These are phyloP conservation scores for Meyerozyma sp. DNA, from an alignment of 1,139 yeast species.

Conservation along the genomic window DNA sequence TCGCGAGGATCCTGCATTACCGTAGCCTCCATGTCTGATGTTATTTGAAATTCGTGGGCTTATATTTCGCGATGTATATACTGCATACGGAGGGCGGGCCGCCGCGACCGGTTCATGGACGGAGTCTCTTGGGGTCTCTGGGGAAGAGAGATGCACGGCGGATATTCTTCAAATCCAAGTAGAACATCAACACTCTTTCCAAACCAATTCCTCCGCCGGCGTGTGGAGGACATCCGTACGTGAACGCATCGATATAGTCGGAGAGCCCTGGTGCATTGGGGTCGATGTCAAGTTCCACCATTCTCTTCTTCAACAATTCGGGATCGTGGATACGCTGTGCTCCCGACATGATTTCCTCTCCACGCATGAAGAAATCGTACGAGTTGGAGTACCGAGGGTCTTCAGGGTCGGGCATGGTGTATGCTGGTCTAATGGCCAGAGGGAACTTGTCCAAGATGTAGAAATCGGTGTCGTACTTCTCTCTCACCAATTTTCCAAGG, in stretches of 20 bases:
- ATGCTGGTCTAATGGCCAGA: conserved; percentile 91
- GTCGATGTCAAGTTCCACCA: conserved; percentile 77
- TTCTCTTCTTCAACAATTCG: conserved; percentile 71
- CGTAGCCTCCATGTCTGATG: conserved; percentile 26
- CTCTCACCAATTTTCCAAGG: conserved; percentile 87
- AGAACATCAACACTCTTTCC: conserved; percentile 98
- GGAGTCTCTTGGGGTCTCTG: conserved; percentile 92
- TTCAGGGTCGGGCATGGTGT: conserved; percentile 97
- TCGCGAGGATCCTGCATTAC: conserved; percentile 31
- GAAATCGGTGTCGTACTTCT: conserved; percentile 93
- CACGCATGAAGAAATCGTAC: conserved; percentile 98
- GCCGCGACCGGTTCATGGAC: conserved; percentile 46
- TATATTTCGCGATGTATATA: background rate
- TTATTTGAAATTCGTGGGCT: background rate
- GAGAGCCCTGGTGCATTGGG: conserved; percentile 75
- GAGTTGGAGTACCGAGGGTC: conserved; percentile 91
- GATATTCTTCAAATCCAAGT: conserved; percentile 90
- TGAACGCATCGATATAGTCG: conserved; percentile 90
- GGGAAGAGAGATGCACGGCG: conserved; percentile 98
- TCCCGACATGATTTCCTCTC: conserved; percentile 97
- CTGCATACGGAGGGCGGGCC: background rate
- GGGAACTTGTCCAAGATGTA: conserved; percentile 98
- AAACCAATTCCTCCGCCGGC: conserved; percentile 99
- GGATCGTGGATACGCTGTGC: conserved; percentile 99
- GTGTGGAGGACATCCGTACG: conserved; percentile 95